Evolutionary conservation across 441 rosid species (phyloP), one percentile per base, ranked within the genome.

Genomic region (Populus hybrid): DNA sequence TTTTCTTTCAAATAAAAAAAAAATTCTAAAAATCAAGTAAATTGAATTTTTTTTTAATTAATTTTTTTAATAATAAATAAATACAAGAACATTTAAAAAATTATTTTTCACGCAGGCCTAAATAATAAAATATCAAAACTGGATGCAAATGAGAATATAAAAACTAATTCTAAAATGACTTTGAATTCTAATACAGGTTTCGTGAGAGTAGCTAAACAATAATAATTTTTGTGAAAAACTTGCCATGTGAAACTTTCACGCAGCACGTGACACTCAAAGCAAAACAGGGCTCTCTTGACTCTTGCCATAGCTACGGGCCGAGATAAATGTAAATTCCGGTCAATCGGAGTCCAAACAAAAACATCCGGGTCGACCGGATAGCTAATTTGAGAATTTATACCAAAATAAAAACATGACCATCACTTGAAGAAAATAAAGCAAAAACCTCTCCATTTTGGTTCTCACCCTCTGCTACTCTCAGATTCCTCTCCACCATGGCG

Each of bases 401-500:
- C 56, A 45, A 45, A 45, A 45, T 45, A 45, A 45, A 45, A 45
- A 45, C 56, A 45, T 45, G 56, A 45, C 20, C 56, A 4, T 45
- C 56, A 45, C 56, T 45, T 45, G 20, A 45, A 45, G 56, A 45
- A 45, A 45, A 7, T 20, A 14, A 45, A 45, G 56, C 20, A 14
- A 45, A 45, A 45, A 45, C 56, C 56, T 45, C 56, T 45, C 56
- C 20, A 2, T 1, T 4, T 45, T 4, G 53, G 18, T 14, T 45
- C 16, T 11, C 56, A 45, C 0, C 20, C 42, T 61, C 85, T 66
- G 74, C 69, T 7, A 10, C 75, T 24, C 21, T 29, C 65, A 8
- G 50, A 26, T 31, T 71, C 80, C 56, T 45, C 56, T 45, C 20
- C 50, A 78, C 83, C 88, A 94, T 94, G 97, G 94, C 81, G 84